Evolutionary conservation across 1,284 basidiomycete genomes (phyloP), one percentile per base, ranked within the genome.

Genomic region (Papiliotrema flavescens): DNA sequence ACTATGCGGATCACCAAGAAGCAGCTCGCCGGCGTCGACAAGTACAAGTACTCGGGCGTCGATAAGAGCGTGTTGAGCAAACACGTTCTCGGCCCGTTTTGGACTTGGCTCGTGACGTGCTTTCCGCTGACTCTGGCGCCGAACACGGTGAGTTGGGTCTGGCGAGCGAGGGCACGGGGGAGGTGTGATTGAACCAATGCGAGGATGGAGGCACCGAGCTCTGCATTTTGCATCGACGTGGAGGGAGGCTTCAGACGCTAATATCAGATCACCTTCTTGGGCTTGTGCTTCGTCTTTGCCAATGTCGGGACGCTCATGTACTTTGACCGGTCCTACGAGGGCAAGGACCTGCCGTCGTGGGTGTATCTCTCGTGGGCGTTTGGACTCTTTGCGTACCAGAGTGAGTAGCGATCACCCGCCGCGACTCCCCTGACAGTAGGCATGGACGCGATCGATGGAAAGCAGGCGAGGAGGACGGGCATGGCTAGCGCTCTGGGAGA

Each of bases 401-500:
- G 83, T 56, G 82, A 92, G 57, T 92, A 90, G 71, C 85, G 56
- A 20, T 23, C 22, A 36, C 15, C 37, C 5, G 19, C 20, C 44
- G 39, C 26, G 9, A 44, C 8, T 26, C 9, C 26, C 39, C 15
- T 40, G 37, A 49, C 17, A 20, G 34, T 28, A 70, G 66, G 65
- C 47, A 75, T 76, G 73, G 74, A 80, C 59, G 74, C 77, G 9
- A 75, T 76, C 52, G 73, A 76, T 61, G 94, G 92, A 13, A 96
- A 96, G 76, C 95, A 98, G 77, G 95, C 95, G 14, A 81, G 95
- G 51, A 79, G 94, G 52, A 96, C 93, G 0, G 90, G 90, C 2
- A 98, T 97, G 89, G 88, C 93, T 20, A 91, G 94, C 3, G 95
- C 95, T 2, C 79, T 98, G 19, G 95, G 95, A 19, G 90, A 70